A percentile compares a stretch with the other conserved stretches of the same genome.
Conservation (phyloP, 75 land plant genomes). For the Picea sitchensis region DNA sequence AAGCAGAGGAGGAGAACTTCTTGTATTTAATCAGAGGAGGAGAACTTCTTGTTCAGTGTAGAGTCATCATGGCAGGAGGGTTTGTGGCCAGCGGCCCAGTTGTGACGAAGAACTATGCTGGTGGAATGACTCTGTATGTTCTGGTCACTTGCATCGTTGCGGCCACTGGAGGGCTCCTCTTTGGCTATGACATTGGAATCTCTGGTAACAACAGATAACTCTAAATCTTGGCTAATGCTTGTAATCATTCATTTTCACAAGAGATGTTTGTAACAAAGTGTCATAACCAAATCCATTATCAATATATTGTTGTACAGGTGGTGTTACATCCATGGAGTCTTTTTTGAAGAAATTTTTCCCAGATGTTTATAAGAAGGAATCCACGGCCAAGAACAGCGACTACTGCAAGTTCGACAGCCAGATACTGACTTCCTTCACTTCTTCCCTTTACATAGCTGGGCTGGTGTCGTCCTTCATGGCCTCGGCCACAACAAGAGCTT, state of each 20-base stretch:
- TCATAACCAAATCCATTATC: too few relatives aligned
- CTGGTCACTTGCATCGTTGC: conserved; percentile 32
- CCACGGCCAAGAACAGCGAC: conserved; percentile 1
- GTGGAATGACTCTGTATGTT: conserved; percentile 22
- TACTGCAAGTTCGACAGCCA: conserved; percentile 47
- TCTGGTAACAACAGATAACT: conserved; percentile 1
- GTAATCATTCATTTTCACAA: too few relatives aligned
- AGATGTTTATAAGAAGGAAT: conserved; percentile 4
- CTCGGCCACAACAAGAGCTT: conserved; percentile 9
- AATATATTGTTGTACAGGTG: conserved; percentile 16
- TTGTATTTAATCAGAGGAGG: too few relatives aligned
- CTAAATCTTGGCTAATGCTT: too few relatives aligned
- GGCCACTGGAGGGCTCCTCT: conserved; percentile 33
- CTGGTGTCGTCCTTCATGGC: conserved; percentile 26
- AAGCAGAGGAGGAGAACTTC: too few relatives aligned
- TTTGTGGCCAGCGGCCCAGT: not conserved
- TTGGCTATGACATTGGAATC: conserved; percentile 38
- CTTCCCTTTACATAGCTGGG: conserved; percentile 39
- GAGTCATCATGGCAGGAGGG: not conserved
- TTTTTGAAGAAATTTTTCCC: conserved; percentile 27
- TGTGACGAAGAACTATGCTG: conserved; percentile 14
- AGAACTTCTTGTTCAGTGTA: too few relatives aligned
- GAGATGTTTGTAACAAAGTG: too few relatives aligned
- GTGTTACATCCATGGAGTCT: conserved; percentile 28
- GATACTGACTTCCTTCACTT: conserved; percentile 34